Base-by-base conservation (phyloP, 768 basidiomycete species). In the Pleurotus salmoneostramineus region DNA sequence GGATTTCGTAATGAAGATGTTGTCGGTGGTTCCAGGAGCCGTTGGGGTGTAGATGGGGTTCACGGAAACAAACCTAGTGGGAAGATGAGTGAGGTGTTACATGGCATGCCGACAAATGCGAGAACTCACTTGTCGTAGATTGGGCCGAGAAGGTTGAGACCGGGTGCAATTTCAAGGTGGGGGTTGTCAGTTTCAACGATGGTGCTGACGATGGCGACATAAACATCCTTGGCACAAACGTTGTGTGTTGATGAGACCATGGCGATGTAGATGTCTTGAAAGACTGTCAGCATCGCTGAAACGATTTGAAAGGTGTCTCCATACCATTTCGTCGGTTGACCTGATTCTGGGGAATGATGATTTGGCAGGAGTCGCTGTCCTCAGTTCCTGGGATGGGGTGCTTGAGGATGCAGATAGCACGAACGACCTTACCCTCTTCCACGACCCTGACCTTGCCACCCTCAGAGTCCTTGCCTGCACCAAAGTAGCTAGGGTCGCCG, bases 341-440 rank as follows among this genome's bases (percentile, higher is more conserved):
- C 74, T 99, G 97, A 73, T 98, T 98, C 74, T 98, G 97, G 42
- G 97, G 97, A 61, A 99, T 96, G 72, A 99, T 95, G 66, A 99
- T 94, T 74, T 99, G 97, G 40, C 88, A 88, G 65, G 91, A 94
- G 76, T 99, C 97, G 47, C 88, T 79, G 68, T 98, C 91, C 17
- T 98, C 96, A 43, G 97, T 98, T 50, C 92, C 95, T 49, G 97
- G 97, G 61, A 99, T 96, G 47, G 95, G 94, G 73, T 98, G 97
- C 76, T 96, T 96, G 71, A 99, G 80, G 74, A 99, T 81, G 77
- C 97, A 98, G 68, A 99, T 99, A 3, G 96, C 97, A 54, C 97
- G 81, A 65, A 99, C 83, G 63, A 98, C 97, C 74, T 91, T 95
- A 63, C 91, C 90, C 61, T 94, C 90, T 74, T 98, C 95, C 27